Percentiles rank a stretch among this genome's conserved stretches.
These are phyloP conservation scores for Furcasterigmium furcatum DNA, from an alignment of 2,329 filamentous ascomycete species.

Conservation along the genomic window DNA sequence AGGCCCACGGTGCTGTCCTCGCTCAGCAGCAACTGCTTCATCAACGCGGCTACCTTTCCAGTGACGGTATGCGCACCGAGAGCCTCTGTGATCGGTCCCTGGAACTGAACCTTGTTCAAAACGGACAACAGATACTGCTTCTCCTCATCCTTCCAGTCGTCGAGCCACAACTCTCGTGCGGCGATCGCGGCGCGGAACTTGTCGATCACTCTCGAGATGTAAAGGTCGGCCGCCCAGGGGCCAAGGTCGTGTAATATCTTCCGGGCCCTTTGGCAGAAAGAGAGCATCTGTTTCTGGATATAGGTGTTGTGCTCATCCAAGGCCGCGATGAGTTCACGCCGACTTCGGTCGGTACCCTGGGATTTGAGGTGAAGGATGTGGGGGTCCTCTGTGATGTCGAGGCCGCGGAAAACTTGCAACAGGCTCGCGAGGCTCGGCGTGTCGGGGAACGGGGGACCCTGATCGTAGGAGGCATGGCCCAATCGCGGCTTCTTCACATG, in stretches of 20 bases:
- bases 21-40: slow-evolving; percentile 44
- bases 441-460: slow-evolving; percentile 6
- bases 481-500: slow-evolving; percentile 66
- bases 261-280: slow-evolving; percentile 45
- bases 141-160: slow-evolving; percentile 45
- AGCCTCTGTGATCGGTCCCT: slow-evolving; percentile 11
- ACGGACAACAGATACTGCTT: slow-evolving; percentile 51
- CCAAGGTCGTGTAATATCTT: slow-evolving; percentile 59
- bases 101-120: slow-evolving; percentile 32
- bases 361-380: slow-evolving; percentile 45
- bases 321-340: slow-evolving; percentile 30
- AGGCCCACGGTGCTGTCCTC: slow-evolving; percentile 51
- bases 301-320: slow-evolving; percentile 45
- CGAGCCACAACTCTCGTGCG: slow-evolving; percentile 21
- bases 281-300: slow-evolving; percentile 51
- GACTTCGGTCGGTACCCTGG: slow-evolving; percentile 36
- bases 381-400: slow-evolving; percentile 62
- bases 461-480: slow-evolving; percentile 25
- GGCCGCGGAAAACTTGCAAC: slow-evolving; percentile 26
- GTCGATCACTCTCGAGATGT: slow-evolving; percentile 49
- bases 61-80: slow-evolving; percentile 36
- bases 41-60: slow-evolving; percentile 53
- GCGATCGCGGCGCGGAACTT: slow-evolving; percentile 20
- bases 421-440: slow-evolving; percentile 40
- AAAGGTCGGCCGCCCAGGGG: slow-evolving; percentile 66